phyloP scores from a whole-genome alignment of 257 asterid species.

The Nicotiana attenuata region DNA sequence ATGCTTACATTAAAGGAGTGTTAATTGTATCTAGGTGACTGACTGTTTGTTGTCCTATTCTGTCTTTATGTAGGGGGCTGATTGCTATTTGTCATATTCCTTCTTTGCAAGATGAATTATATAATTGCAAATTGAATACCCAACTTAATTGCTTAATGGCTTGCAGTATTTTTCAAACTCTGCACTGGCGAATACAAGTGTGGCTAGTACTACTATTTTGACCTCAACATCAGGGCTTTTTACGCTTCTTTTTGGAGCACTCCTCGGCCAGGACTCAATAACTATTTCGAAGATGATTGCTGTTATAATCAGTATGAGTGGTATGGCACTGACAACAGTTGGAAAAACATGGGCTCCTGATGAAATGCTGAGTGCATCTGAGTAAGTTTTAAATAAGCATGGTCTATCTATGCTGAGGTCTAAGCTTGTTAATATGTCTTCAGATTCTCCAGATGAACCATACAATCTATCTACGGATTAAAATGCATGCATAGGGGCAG shows the following conservation, averaged over 20 bases:
- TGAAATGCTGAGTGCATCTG: constrained; percentile 42
- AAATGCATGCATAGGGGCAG: background rate
- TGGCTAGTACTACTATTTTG: constrained; percentile 74
- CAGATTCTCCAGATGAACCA: background rate
- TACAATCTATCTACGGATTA: background rate
- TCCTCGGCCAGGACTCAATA: constrained; percentile 55
- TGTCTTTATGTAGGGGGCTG: background rate
- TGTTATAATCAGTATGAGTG: constrained; percentile 60
- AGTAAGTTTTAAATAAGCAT: constrained; percentile 41
- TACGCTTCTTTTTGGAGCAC: constrained; percentile 71
- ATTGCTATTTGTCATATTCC: background rate
- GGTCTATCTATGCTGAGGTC: background rate
- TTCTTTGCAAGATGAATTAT: background rate
- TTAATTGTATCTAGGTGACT: background rate
- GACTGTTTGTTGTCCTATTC: background rate
- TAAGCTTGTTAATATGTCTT: background rate
- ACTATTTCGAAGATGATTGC: constrained; percentile 49
- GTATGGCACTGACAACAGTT: constrained; percentile 72
- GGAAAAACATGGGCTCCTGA: constrained; percentile 83
- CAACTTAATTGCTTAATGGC: background rate
- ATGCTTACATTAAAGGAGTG: background rate
- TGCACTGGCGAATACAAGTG: constrained; percentile 80
- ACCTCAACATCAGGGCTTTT: constrained; percentile 79
- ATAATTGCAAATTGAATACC: background rate
- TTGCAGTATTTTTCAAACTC: constrained; percentile 65